A percentile compares a stretch with the other conserved stretches of the same genome.
These are phyloP conservation scores for Cerrena zonata DNA, from an alignment of 1,284 basidiomycete species.

Conservation along the genomic window DNA sequence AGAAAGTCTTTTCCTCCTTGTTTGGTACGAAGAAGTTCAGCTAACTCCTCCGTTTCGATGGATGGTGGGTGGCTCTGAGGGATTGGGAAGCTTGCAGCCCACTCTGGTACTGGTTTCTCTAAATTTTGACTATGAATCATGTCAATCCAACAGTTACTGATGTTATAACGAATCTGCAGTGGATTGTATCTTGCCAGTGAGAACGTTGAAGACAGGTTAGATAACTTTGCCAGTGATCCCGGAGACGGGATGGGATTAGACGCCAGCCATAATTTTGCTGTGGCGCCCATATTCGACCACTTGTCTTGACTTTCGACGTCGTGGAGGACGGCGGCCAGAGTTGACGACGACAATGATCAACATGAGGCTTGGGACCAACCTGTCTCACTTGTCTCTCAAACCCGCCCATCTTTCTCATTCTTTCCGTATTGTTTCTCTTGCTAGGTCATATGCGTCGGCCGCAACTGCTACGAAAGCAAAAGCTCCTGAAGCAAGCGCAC, in stretches of 20 bases:
- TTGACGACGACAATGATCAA: neutral
- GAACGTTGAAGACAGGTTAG: too few relatives aligned
- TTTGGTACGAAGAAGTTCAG: constrained; percentile 12
- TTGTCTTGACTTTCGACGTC: neutral
- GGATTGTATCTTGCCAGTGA: too few relatives aligned
- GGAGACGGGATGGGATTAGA: too few relatives aligned
- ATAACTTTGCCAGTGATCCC: too few relatives aligned
- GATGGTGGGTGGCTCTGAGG: constrained; percentile 12
- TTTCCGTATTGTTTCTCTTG: neutral
- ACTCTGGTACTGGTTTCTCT: constrained; percentile 12
- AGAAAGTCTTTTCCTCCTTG: constrained; percentile 12
- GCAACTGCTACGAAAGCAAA: constrained; percentile 20
- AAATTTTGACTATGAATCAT: neutral
- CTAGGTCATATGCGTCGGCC: constrained; percentile 10
- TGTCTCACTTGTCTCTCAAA: neutral
- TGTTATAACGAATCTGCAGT: too few relatives aligned
- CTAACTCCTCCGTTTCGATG: constrained; percentile 6
- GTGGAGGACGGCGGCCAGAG: neutral
- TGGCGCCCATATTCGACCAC: neutral
- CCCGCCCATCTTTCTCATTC: neutral
- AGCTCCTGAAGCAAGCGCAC: constrained; percentile 9
- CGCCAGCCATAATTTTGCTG: neutral
- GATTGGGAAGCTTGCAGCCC: constrained; percentile 10
- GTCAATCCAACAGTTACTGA: too few relatives aligned
- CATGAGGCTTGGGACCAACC: constrained; percentile 6